A percentile compares a stretch with the other conserved stretches of the same genome.
Conservation (phyloP, 352 stramenopile genomes). For the Phytophthora sp. region DNA sequence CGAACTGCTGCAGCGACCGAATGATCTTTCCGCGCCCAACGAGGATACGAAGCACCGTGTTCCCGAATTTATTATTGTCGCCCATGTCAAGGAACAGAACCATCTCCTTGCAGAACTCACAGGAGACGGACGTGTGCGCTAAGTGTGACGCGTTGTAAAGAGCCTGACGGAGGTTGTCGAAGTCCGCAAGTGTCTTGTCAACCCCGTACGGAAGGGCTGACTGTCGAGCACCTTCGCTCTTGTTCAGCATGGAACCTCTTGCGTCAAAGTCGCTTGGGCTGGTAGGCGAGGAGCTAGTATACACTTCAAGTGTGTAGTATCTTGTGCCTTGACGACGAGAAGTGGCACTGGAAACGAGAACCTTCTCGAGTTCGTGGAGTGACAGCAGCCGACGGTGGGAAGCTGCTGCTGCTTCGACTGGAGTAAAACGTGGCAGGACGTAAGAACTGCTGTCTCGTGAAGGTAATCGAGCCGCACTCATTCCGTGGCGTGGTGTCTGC, state of each 20-base stretch:
- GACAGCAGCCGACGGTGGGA: conserved; percentile 11
- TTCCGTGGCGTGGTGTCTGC: conserved; percentile 10
- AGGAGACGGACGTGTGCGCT: conserved; percentile 35
- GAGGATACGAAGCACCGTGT: conserved; percentile 19
- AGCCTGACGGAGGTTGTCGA: conserved; percentile 30
- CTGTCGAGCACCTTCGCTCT: background rate
- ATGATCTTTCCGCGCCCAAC: conserved; percentile 27
- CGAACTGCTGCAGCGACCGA: conserved; percentile 32
- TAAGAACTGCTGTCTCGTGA: background rate
- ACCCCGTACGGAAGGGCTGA: conserved; percentile 23
- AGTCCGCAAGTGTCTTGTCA: conserved; percentile 33
- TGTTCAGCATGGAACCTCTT: conserved; percentile 4
- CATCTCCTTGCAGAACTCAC: conserved; percentile 45
- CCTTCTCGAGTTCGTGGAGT: conserved; percentile 27
- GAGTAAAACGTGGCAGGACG: background rate
- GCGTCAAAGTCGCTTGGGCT: background rate
- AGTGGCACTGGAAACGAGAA: conserved; percentile 19
- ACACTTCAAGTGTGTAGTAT: conserved; percentile 30
- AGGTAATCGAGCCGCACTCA: background rate
- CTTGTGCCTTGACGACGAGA: conserved; percentile 25
- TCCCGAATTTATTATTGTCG: conserved; percentile 25
- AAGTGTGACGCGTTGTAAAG: conserved; percentile 32
- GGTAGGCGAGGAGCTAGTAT: background rate
- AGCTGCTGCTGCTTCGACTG: background rate
- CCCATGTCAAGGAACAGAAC: conserved; percentile 32